Evolutionary conservation across 345 rosid species (phyloP), one percentile per base, ranked within the genome.

Genomic region (Populus alba): DNA sequence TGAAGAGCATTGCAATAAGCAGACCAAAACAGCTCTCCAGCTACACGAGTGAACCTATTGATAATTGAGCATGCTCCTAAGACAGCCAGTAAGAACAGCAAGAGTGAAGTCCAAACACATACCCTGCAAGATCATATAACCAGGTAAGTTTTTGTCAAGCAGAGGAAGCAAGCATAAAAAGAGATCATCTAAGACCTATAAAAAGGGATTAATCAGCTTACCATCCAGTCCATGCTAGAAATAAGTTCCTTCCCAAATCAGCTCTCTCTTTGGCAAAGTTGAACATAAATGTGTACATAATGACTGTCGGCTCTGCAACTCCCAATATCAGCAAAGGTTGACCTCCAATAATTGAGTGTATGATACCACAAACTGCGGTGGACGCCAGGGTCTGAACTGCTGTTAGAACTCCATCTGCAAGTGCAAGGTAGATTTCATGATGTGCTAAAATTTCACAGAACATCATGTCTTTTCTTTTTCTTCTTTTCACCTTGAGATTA

Each of bases 1-100:
- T 82, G 79, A 82, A 82, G 7, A 82, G 85, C 85, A 82, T 82
- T 15, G 85, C 85, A 9, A 82, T 82, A 35, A 82, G 85, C n/a
- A 82, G 79, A 47, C 85, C 85, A 67, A 82, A n/a, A 82, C 70
- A 82, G 62, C 51, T 82, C 85, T 15, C 85, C 85, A 25, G 85
- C 82, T 22, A 82, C 18, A 8, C 85, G 85, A 22, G 85, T 82
- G 39, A 82, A 82, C 79, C 85, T 71, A 37, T 82, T 82, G 49
- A 82, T 79, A 17, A 82, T 82, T 57, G 85, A 82, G 55, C 82
- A 82, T 27, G 85, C 82, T 75, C 85, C 85, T 6, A 82, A 66
- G 51, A 82, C 63, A 59, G 85, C 59, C 37, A 82, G 73, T 57
- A 75, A 66, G 77, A 82, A 79, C 66, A 82, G 67, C 79, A 82